phyloP scores from a whole-genome alignment of 768 basidiomycete species.

The Phylloporus sp. region DNA sequence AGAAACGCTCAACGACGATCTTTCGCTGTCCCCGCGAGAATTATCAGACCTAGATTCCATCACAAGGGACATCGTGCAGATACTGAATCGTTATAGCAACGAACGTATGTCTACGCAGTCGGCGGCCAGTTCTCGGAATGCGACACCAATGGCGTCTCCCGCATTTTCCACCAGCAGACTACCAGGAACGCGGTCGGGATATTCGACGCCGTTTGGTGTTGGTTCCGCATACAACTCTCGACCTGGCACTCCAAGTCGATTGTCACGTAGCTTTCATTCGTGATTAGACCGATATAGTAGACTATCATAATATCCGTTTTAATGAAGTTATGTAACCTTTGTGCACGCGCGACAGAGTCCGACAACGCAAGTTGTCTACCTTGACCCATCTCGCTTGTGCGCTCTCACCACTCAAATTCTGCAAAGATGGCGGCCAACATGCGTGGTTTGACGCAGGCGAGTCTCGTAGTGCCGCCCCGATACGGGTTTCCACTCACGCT shows the following conservation, averaged over 20 bases:
- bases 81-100: conserved; percentile 66
- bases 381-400: conserved; percentile 4
- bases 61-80: conserved; percentile 66
- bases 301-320: conserved; percentile 19
- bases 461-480: conserved; percentile 20
- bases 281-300: conserved; percentile 11
- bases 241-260: conserved; percentile 59
- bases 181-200: conserved; percentile 49
- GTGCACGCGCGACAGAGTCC: too few species aligned
- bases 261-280: conserved; percentile 37
- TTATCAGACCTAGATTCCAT: conserved; percentile 70
- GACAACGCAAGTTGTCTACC: too few species aligned
- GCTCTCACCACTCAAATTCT: neutral
- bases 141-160: conserved; percentile 58
- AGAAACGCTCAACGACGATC: conserved; percentile 38
- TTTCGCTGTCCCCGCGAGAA: conserved; percentile 61
- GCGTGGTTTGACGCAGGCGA: conserved; percentile 89
- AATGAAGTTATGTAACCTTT: too few species aligned
- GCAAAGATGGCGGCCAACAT: conserved; percentile 77
- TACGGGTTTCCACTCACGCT: conserved; percentile 5
- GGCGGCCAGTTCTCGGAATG: conserved; percentile 57
- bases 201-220: conserved; percentile 49
- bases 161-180: conserved; percentile 35
- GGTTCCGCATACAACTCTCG: conserved; percentile 49
- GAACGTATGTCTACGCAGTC: conserved; percentile 59